Evolutionary conservation across 306 rosid species (phyloP).

Genomic region (Pyrus bretschneideri): DNA sequence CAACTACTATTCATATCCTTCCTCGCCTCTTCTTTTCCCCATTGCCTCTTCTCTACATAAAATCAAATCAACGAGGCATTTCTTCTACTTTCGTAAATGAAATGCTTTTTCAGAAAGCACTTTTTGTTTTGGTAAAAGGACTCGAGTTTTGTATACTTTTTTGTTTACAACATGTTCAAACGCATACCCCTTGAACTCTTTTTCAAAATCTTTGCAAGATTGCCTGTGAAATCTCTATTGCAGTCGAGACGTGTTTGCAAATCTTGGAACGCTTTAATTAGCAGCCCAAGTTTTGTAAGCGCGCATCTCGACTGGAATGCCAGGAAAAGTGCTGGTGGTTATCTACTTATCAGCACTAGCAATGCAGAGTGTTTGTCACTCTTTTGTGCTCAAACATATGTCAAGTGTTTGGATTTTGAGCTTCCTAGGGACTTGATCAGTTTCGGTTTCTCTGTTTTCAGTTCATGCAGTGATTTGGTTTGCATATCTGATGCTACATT

Average conservation of each 20-base stretch:
- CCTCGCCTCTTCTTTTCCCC: no score
- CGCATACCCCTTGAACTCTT: background rate
- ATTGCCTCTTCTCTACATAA: no score
- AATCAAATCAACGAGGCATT: no score
- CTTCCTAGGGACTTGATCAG: background rate
- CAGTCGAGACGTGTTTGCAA: background rate
- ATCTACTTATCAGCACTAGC: background rate
- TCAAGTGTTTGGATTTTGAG: background rate
- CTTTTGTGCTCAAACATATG: background rate
- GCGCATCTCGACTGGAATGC: background rate
- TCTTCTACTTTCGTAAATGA: no score
- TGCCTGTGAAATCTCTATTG: background rate
- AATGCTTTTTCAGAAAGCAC: no score
- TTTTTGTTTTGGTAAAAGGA: no score
- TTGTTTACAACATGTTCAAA: no score
- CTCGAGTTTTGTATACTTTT: no score
- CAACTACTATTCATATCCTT: no score
- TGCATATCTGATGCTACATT: background rate
- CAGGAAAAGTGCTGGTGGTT: background rate
- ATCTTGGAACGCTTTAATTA: background rate
- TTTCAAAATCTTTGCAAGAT: background rate
- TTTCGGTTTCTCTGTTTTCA: background rate
- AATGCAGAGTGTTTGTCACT: background rate
- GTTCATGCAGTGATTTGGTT: background rate
- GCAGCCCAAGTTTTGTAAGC: background rate